Conservation (phyloP, 139 green algal species). For the Axilococcus clingmanii region DNA sequence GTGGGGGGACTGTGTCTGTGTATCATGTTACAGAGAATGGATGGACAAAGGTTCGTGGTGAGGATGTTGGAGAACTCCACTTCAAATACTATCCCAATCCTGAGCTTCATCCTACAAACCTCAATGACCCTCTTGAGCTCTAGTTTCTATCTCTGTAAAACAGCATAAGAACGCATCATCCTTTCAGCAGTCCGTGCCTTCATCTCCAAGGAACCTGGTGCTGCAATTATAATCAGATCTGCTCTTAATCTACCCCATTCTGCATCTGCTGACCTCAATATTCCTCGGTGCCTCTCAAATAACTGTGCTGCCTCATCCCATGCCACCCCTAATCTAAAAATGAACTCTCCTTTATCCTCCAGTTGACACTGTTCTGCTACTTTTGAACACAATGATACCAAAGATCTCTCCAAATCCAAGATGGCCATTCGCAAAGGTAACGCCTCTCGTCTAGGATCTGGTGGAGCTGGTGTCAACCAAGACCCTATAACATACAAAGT, state of each 20-base stretch:
- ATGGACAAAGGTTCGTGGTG: slow-evolving; percentile 94
- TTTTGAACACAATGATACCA: slow-evolving; percentile 18
- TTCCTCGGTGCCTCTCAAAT: slow-evolving; percentile 32
- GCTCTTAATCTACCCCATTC: slow-evolving; percentile 49
- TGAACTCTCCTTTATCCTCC: slow-evolving; percentile 22
- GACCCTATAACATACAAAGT: slow-evolving; percentile 13
- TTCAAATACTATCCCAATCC: slow-evolving; percentile 55
- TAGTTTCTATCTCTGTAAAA: slow-evolving; percentile 42
- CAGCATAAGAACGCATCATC: slow-evolving; percentile 49
- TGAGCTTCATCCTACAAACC: slow-evolving; percentile 20
- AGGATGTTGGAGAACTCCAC: slow-evolving; percentile 93
- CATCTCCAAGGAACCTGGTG: slow-evolving; percentile 10
- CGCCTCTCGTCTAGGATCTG: slow-evolving; percentile 47
- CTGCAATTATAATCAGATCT: slow-evolving; percentile 38
- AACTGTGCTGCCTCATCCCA: slow-evolving; percentile 34
- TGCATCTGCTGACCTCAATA: slow-evolving; percentile 15
- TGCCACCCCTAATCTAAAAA: slow-evolving; percentile 20
- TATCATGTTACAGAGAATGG: slow-evolving; percentile 94
- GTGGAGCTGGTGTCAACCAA: slow-evolving; percentile 37
- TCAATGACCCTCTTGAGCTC: slow-evolving; percentile 14
- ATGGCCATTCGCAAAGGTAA: slow-evolving; percentile 48
- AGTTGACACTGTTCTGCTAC: slow-evolving; percentile 2
- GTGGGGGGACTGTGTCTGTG: slow-evolving; percentile 91
- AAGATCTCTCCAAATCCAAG: slow-evolving; percentile 41
- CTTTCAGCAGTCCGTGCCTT: slow-evolving; percentile 35